Base-by-base conservation (phyloP, 495 filamentous ascomycete genomes). In the Delitschia confertaspora region DNA sequence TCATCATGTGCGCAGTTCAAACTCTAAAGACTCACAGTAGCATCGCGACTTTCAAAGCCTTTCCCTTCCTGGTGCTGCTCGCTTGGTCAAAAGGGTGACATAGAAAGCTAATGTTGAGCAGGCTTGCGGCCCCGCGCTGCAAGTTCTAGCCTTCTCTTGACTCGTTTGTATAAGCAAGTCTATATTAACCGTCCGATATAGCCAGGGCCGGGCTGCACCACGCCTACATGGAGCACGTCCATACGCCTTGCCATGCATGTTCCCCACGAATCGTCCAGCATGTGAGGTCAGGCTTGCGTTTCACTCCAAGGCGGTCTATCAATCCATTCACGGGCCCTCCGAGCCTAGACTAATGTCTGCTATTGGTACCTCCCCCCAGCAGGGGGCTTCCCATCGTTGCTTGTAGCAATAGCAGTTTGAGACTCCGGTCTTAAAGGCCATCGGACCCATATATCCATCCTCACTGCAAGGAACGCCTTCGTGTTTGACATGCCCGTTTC, bases 371-470 rank as follows among this genome's bases (percentile, higher is more conserved):
- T 57, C n/a, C 20, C 19, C 26, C 10, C 14, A 42, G 23, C 48
- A 41, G 49, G 44, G 35, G 41, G 8, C 13, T 33, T 49, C 44
- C 45, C 45, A 33, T 38, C 24, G 14, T 47, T 33, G 42, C 53
- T 39, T 49, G 53, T 57, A 57, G 49, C 53, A 57, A 53, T 57
- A 57, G 45, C 42, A 49, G 49, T 57, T 53, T 57, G 48, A 52
- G 47, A 43, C 52, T 48, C 53, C 48, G 45, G 45, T 45, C 53
- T 53, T 57, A 57, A 57, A 57, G 53, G 49, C 48, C 20, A 42
- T 19, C 42, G 30, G 6, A 41, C 42, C 53, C 49, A 21, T 57
- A 48, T 22, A 34, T 31, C 33, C 49, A 38, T 44, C 49, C 48
- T 44, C 45, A 35, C 48, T 57, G 53, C 53, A 57, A 45, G 53